Evolutionary conservation across 805 yeast species (phyloP), one percentile per base, ranked within the genome.

Genomic region (Sugiyamaella boreocaroliniensis): DNA sequence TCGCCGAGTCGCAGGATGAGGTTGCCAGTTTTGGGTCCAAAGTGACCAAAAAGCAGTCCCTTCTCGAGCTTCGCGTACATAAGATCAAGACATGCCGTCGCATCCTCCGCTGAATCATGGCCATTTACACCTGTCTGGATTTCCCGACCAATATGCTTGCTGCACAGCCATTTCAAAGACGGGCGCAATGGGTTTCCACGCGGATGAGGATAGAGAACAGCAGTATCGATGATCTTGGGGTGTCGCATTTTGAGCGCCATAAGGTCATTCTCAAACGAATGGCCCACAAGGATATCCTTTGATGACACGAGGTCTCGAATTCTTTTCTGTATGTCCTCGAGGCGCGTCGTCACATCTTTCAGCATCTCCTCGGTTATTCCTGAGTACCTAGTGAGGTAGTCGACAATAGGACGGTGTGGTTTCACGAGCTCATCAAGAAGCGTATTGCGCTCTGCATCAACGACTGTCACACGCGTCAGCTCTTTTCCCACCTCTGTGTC

Each of bases 51-150:
- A 2, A 74, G 68, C 5, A 69, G 64, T 0, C 97, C 97, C 52
- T 83, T 81, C 4, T 73, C 67, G 12, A 89, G 67, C 63, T 90
- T 89, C 58, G 81, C 60, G 59, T 86, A 82, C 1, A 86, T 79
- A 48, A 92, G 75, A 49, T 87, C 89, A 62, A 90, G 72, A 64
- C 96, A 87, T 0, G 96, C 82, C 29, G 66, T 66, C 11, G 96
- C 85, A 64, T 92, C 99, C 64, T 88, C 96, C 4, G 85, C 76
- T 0, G 98, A 85, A 50, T 90, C 86, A 68, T 92, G 98, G 1
- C 95, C 96, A 2, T 66, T 58, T 22, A 74, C 75, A n/a, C 85
- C 83, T 22, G 69, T 69, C 67, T 93, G 98, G 49, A 92, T 92
- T 0, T 66, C 70, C 48, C 77, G 69, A 16, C 73, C 68, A 40